These are phyloP conservation scores for Fragilaria crotonensis DNA, from an alignment of 108 stramenopile species.

Conservation along the genomic window DNA sequence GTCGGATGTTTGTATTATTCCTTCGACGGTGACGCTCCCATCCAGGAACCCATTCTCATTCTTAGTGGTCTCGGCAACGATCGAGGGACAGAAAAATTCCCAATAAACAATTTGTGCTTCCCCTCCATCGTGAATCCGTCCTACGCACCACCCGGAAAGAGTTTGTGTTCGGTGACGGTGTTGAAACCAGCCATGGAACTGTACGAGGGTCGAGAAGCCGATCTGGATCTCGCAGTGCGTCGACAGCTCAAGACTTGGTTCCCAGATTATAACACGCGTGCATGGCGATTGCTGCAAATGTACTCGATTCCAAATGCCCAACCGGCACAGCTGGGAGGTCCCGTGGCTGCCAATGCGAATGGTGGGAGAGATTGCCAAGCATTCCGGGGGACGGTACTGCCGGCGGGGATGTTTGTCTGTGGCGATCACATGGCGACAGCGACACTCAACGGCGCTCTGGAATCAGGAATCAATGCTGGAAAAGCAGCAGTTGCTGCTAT, in stretches of 20 bases:
- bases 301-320: conserved; percentile 72
- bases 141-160: conserved; percentile 63
- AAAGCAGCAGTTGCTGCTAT: conserved; percentile 26
- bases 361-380: conserved; percentile 50
- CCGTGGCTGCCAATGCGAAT: conserved; percentile 48
- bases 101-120: conserved; percentile 84
- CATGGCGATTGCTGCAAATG: conserved; percentile 53
- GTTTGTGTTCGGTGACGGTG: conserved; percentile 68
- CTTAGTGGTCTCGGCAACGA: conserved; percentile 50
- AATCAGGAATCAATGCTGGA: conserved; percentile 71
- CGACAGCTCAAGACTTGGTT: conserved; percentile 63
- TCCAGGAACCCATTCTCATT: conserved; percentile 74
- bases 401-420: conserved; percentile 57
- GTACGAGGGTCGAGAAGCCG: conserved; percentile 34
- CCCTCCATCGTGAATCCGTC: conserved; percentile 65
- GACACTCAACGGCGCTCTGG: conserved; percentile 82
- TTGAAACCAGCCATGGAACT: conserved; percentile 47
- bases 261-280: conserved; percentile 29
- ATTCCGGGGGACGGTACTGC: conserved; percentile 44
- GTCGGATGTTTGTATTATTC: conserved; percentile 80
- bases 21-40: conserved; percentile 52
- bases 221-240: conserved; percentile 54
- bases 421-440: conserved; percentile 87
- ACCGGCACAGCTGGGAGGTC: conserved; percentile 51
- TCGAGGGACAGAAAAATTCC: conserved; percentile 28